Evolutionary conservation across 352 stramenopile species (phyloP).

Genomic region (Elongisporangium undulatum): DNA sequence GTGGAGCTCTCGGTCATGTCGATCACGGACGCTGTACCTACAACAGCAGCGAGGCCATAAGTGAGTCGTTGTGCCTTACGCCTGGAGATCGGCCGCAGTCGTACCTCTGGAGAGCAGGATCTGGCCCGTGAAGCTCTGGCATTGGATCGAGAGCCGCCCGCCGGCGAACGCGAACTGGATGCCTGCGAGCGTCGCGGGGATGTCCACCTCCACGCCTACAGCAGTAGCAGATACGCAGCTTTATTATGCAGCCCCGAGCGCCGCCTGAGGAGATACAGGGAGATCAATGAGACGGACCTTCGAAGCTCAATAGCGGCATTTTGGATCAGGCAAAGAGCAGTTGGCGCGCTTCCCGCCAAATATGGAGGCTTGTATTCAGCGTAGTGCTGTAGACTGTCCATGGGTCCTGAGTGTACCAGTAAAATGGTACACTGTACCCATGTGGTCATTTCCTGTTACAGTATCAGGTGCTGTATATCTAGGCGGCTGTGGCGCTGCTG

Average conservation of each 20-base stretch:
- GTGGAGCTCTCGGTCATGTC: neutral
- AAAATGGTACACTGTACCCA: too few species aligned
- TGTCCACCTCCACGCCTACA: slow-evolving; percentile 65
- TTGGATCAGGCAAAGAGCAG: neutral
- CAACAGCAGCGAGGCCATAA: neutral
- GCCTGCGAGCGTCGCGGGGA: slow-evolving; percentile 48
- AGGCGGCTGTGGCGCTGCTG: neutral
- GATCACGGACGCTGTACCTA: neutral
- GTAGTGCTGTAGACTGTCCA: too few species aligned
- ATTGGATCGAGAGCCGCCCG: slow-evolving; percentile 64
- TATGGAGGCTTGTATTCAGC: neutral
- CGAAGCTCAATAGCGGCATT: slow-evolving; percentile 74
- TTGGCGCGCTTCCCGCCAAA: neutral
- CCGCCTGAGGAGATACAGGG: neutral
- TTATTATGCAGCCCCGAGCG: neutral
- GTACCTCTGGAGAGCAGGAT: slow-evolving; percentile 60
- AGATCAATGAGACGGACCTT: slow-evolving; percentile 36
- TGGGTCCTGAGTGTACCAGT: too few species aligned
- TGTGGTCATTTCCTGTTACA: too few species aligned
- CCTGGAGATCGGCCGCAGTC: neutral
- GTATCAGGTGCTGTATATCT: too few species aligned
- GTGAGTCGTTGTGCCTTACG: too few species aligned
- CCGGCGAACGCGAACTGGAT: slow-evolving; percentile 63
- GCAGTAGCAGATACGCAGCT: neutral
- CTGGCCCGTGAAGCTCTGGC: slow-evolving; percentile 63